Evolutionary conservation across 2,329 filamentous ascomycete genomes (phyloP).

Genomic region (Fusarium metavorans): DNA sequence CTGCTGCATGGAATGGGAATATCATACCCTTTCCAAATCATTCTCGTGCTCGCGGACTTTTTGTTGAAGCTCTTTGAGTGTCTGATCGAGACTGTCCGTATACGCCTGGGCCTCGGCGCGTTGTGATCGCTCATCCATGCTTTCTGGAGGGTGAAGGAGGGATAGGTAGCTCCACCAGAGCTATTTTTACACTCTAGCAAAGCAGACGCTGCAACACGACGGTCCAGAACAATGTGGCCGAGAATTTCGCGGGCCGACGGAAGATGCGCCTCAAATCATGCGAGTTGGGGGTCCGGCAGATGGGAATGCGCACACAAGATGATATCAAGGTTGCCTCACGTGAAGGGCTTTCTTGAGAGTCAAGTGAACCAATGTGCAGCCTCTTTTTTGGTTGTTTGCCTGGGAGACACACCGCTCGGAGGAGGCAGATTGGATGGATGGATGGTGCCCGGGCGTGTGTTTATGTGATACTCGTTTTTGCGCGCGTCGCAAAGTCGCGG

Average conservation of each 20-base stretch:
- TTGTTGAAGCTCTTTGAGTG: constrained; percentile 74
- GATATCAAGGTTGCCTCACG: not conserved
- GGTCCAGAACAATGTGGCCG: not conserved
- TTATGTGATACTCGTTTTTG: not conserved
- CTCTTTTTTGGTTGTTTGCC: not conserved
- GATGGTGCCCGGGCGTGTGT: not conserved
- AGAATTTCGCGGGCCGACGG: not conserved
- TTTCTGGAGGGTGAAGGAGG: not conserved
- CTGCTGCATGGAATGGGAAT: too few relatives aligned
- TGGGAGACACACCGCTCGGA: not conserved
- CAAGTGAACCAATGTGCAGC: not conserved
- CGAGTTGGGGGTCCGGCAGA: not conserved
- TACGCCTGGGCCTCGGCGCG: constrained; percentile 46
- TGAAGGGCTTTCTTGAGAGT: not conserved
- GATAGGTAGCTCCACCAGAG: constrained; percentile 8
- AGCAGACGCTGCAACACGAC: not conserved
- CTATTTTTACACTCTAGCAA: constrained; percentile 4
- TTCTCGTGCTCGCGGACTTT: constrained; percentile 67
- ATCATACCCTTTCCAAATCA: constrained; percentile 59
- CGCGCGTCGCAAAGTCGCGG: not conserved
- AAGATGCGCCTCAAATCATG: not conserved
- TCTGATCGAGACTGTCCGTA: constrained; percentile 71
- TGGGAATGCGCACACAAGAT: not conserved
- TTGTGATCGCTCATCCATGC: constrained; percentile 44
- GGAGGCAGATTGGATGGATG: not conserved